phyloP scores from a whole-genome alignment of 148 eudicot species.

The Fagopyrum tataricum region DNA sequence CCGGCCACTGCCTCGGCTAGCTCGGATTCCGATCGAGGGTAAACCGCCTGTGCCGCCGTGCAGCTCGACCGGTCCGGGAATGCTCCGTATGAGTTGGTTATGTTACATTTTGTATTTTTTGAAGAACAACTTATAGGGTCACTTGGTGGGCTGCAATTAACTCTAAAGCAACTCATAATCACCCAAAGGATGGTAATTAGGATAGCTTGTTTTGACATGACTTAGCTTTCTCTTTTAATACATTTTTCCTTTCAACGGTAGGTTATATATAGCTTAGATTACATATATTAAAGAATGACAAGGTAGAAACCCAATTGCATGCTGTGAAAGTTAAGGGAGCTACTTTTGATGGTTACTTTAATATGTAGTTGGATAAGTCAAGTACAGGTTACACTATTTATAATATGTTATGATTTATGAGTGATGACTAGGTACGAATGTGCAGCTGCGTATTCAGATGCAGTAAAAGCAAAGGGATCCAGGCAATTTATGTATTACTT shows the following conservation, averaged over 20 bases:
- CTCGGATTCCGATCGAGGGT: slow-evolving; percentile 51
- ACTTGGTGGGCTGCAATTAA: slow-evolving; percentile 38
- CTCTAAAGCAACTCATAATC: background rate
- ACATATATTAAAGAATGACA: background rate
- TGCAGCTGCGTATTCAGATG: no score
- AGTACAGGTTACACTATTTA: no score
- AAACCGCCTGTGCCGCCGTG: slow-evolving; percentile 36
- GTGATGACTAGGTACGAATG: no score
- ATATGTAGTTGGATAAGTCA: no score
- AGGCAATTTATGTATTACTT: background rate
- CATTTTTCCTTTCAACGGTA: no score
- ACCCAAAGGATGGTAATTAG: background rate
- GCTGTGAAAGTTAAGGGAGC: slow-evolving; percentile 4
- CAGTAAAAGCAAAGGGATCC: no score
- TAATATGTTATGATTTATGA: no score
- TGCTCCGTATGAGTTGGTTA: slow-evolving; percentile 59
- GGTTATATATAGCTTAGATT: background rate
- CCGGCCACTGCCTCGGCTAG: slow-evolving; percentile 37
- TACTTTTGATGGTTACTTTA: background rate
- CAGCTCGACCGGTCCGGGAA: slow-evolving; percentile 60
- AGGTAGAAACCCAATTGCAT: background rate
- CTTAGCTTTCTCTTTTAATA: background rate
- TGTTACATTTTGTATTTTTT: slow-evolving; percentile 32
- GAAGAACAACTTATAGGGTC: slow-evolving; percentile 49
- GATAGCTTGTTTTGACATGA: background rate